Evolutionary conservation across 1,284 basidiomycete species (phyloP), one percentile per base, ranked within the genome.

Genomic region (Wallemia ichthyophaga): DNA sequence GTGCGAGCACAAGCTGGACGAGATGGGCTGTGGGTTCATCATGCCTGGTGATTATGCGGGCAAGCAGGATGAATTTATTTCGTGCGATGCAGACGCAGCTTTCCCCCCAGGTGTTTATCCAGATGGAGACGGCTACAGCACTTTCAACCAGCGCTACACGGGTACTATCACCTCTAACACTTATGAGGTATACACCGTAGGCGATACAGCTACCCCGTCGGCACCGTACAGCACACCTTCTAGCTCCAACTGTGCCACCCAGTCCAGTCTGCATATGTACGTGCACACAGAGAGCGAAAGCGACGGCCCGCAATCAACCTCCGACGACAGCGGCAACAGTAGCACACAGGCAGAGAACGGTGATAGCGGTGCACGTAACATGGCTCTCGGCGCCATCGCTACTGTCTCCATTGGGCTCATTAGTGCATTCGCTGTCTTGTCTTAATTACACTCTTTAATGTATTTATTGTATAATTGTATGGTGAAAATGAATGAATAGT

Each of bases 21-120:
- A 11, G 7, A 56, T 56, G 55, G 55, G 55, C 3, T 56, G 55
- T 24, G 25, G 27, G 3, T 56, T 56, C 55, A 63, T 69, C 62
- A 68, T 69, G 68, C 67, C 67, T 9, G 67, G 67, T 28, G 63
- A 66, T 63, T 69, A 68, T 62, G 27, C 23, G 55, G 37, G n/a
- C 11, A 48, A 48, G 37, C 62, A 66, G 58, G 58, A 64, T 56
- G 58, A 61, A 1, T 69, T 69, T 55, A 67, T 68, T 59, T 63
- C 65, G 17, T 69, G 68, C 61, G 68, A 69, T 25, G 67, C 63
- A 48, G 68, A 69, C 60, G 60, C 66, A 33, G 67, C 67, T 26
- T 68, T 67, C 64, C 68, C 68, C 2, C 68, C 68, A 19, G 68
- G 68, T 33, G 21, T 58, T 11, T 58, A 58, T 23, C 57, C 57